Conservation (phyloP, 176 grass and related monocot genomes). For the Zea luxurians region DNA sequence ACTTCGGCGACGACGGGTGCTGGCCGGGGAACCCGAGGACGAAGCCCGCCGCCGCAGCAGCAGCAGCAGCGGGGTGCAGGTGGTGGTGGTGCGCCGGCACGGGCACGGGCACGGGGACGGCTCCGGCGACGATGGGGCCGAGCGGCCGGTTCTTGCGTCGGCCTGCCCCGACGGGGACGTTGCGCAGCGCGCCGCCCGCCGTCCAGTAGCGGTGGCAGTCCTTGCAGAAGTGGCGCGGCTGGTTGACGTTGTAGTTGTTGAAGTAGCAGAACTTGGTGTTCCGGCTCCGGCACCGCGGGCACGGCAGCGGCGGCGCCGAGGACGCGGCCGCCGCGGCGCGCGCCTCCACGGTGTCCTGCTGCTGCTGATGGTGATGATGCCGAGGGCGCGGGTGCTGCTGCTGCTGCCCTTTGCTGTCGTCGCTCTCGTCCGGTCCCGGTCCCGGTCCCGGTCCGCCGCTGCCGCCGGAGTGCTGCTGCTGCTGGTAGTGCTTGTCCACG, state of each 20-base stretch:
- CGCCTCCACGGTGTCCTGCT: conserved; percentile 43
- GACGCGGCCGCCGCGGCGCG: conserved; percentile 35
- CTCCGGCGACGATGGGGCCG: conserved; percentile 2
- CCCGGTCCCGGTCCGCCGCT: too few species aligned
- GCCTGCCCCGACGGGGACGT: conserved; percentile 73
- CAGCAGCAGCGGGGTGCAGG: conserved; percentile 16
- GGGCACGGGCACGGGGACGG: neutral
- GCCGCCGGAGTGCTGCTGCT: neutral
- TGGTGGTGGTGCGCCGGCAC: neutral
- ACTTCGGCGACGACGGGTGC: conserved; percentile 11
- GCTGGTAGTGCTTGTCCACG: neutral
- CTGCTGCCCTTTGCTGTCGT: conserved; percentile 8
- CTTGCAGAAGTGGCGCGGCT: conserved; percentile 90
- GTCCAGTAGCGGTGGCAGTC: conserved; percentile 94
- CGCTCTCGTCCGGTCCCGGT: neutral
- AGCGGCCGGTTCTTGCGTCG: conserved; percentile 57
- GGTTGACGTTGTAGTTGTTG: conserved; percentile 79
- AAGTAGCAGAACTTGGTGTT: conserved; percentile 84
- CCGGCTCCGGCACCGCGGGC: conserved; percentile 64
- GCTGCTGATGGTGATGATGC: neutral
- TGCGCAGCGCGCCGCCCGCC: conserved; percentile 77
- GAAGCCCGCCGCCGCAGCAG: conserved; percentile 12
- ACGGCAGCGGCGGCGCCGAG: conserved; percentile 58
- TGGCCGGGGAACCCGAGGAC: conserved; percentile 50
- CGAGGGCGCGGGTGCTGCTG: neutral